phyloP scores from a whole-genome alignment of 2,329 filamentous ascomycete genomes.

The Alternaria infectoria region DNA sequence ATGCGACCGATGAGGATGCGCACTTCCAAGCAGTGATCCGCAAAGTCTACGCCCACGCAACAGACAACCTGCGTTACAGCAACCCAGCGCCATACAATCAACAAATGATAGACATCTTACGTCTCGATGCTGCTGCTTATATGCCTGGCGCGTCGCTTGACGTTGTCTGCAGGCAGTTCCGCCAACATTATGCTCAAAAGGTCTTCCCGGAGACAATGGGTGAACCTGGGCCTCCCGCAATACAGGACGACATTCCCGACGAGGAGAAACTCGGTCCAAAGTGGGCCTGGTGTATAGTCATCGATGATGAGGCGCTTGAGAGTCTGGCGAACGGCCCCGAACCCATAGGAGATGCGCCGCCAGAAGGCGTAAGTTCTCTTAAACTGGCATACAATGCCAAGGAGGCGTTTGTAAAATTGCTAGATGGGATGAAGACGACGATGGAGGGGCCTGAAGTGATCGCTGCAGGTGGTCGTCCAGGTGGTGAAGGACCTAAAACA shows the following conservation, averaged over 20 bases:
- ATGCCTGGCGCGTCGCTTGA: conserved; percentile 10
- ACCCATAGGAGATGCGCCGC: conserved; percentile 4
- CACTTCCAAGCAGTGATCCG: conserved; percentile 8
- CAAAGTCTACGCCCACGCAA: conserved; percentile 2
- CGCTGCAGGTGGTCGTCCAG: background rate
- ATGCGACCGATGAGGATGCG: background rate
- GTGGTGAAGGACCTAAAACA: background rate
- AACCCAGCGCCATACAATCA: conserved; percentile 11
- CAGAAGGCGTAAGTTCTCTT: background rate
- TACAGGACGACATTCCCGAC: background rate
- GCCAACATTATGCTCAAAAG: background rate
- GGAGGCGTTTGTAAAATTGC: conserved; percentile 5
- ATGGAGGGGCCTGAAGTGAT: conserved; percentile 2
- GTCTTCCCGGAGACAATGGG: background rate
- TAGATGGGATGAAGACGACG: background rate
- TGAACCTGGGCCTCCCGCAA: background rate
- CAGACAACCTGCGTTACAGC: conserved; percentile 3
- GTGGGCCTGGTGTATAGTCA: conserved; percentile 2
- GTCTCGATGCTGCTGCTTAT: background rate
- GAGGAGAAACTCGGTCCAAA: conserved; percentile 7
- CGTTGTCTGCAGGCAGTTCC: conserved; percentile 10
- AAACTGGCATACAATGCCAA: background rate
- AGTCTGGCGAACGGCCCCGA: conserved; percentile 9
- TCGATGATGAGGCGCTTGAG: conserved; percentile 8
- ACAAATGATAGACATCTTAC: conserved; percentile 6